Evolutionary conservation across 805 yeast genomes (phyloP).

Genomic region (Saccharomycopsis sp.): DNA sequence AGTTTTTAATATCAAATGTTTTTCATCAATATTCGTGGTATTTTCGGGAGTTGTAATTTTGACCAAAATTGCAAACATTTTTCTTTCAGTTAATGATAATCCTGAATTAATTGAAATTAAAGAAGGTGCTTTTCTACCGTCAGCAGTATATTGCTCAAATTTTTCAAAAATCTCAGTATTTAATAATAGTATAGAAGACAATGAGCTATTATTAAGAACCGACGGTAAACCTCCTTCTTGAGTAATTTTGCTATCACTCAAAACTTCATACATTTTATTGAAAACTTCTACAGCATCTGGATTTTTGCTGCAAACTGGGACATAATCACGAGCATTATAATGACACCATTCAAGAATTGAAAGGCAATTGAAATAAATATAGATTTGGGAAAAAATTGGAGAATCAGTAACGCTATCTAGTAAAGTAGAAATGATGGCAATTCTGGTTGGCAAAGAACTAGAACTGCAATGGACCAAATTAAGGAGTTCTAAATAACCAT

Average conservation of each 20-base stretch:
- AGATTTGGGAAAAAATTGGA: conserved; percentile 2
- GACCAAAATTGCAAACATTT: conserved; percentile 4
- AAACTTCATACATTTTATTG: no score
- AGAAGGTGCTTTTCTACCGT: no score
- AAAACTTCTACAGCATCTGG: neutral
- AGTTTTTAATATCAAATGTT: conserved; percentile 8
- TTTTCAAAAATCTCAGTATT: neutral
- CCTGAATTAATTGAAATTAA: neutral
- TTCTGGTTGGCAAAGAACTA: neutral
- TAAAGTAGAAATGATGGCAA: neutral
- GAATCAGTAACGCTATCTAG: neutral
- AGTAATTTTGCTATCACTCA: no score
- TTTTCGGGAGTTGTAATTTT: neutral
- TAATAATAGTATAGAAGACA: neutral
- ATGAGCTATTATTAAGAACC: neutral
- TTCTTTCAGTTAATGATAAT: neutral
- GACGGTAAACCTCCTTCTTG: neutral
- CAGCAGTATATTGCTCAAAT: neutral
- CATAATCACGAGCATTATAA: neutral
- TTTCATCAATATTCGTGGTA: neutral
- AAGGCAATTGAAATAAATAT: neutral
- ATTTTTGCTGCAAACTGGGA: neutral
- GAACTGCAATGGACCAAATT: neutral
- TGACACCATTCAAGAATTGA: neutral
- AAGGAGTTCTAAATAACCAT: conserved; percentile 6